A percentile compares a stretch with the other conserved stretches of the same genome.
Conservation (phyloP, 1,284 basidiomycete species). For the Ustilago nuda region DNA sequence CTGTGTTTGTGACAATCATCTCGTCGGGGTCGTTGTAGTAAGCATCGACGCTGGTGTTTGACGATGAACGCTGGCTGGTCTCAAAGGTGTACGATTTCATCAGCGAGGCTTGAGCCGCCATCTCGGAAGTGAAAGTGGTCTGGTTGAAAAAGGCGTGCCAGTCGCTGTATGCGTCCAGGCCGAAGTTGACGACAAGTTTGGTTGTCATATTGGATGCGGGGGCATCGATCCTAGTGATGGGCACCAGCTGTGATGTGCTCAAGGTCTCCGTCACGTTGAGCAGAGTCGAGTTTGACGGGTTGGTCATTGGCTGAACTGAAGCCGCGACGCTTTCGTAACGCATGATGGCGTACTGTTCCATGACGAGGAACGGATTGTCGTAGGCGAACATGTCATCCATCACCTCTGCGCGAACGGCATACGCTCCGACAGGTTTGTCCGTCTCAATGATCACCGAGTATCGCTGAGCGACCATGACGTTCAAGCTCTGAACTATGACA, state of each 20-base stretch:
- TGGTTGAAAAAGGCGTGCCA: constrained; percentile 57
- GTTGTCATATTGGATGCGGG: constrained; percentile 46
- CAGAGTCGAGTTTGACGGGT: constrained; percentile 21
- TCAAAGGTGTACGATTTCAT: constrained; percentile 43
- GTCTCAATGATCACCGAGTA: constrained; percentile 72
- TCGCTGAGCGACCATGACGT: constrained; percentile 72
- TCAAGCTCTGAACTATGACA: constrained; percentile 70
- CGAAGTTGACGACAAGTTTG: constrained; percentile 46
- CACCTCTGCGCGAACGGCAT: constrained; percentile 64
- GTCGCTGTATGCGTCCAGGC: constrained; percentile 34
- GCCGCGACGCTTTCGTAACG: constrained; percentile 66
- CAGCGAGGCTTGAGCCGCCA: constrained; percentile 33
- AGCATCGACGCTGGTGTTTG: constrained; percentile 32
- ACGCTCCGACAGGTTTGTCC: constrained; percentile 48
- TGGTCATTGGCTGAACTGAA: constrained; percentile 47
- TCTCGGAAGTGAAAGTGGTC: constrained; percentile 46
- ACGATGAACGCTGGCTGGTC: constrained; percentile 19
- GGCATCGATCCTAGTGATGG: constrained; percentile 31
- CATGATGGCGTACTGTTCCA: constrained; percentile 68
- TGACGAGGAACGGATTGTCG: constrained; percentile 69
- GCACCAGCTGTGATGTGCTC: constrained; percentile 37
- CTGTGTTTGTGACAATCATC: constrained; percentile 47
- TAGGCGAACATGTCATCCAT: constrained; percentile 70
- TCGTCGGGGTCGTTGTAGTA: constrained; percentile 39
- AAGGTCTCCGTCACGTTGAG: constrained; percentile 31